Evolutionary conservation across 75 land plant genomes (phyloP), one percentile per base, ranked within the genome.

Genomic region (Gnetum montanum): DNA sequence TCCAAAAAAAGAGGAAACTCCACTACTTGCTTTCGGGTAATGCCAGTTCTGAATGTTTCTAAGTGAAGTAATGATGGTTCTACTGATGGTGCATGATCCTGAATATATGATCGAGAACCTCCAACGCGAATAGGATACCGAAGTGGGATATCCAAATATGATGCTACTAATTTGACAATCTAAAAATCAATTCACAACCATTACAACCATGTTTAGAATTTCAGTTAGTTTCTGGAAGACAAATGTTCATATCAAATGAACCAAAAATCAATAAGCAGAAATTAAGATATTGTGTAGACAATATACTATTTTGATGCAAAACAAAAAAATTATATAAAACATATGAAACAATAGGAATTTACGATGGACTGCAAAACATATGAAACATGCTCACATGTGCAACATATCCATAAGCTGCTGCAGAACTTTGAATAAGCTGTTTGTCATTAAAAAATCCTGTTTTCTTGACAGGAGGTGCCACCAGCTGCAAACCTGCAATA

Each of bases 1-100:
- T 90, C 97, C 12, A 85, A 46, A 65, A 83, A 95, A 15, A 95
- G 85, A 10, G 99, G 99, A 58, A 95, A 95, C 31, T 86, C 92
- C 19, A 70, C 59, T 28, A 69, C 61, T 61, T 64, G 63, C 38
- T 48, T 46, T 41, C 43, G 72, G 37, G 49, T 24, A 28, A 31
- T 34, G 52, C 45, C 59, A 33, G 40, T 11, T 33, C 63, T 30
- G 49, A 27, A 54, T 31, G 63, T 55, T 28, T 47, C 70, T 8
- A 47, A 45, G 26, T 85, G 77, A 46, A 68, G 69, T 31, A 65
- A 44, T 51, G 71, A 33, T 34, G 77, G 70, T 46, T 95, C 99
- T 34, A 68, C 31, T 6, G 81, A 71, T 56, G 96, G 97, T 43
- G 97, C 78, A 74, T 59, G 60, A 53, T 90, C 97, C 60, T 50